Percentiles rank a stretch among this genome's conserved stretches.
These are phyloP conservation scores for Aristolochia contorta DNA, from an alignment of 164 flowering plant species.

Conservation along the genomic window DNA sequence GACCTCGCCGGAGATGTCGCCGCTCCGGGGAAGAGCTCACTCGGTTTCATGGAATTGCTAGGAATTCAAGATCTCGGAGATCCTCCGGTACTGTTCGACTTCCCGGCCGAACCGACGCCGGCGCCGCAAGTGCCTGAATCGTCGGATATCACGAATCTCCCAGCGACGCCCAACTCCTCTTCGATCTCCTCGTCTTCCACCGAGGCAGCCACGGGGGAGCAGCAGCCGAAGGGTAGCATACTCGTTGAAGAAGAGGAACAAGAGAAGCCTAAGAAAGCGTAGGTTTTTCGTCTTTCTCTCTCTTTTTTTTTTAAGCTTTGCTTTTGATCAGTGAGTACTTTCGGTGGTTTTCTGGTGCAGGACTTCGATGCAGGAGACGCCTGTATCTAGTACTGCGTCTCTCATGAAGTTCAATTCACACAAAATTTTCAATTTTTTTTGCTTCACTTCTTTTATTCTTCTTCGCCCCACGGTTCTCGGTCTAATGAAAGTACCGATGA, in stretches of 20 bases:
- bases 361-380: too few species aligned
- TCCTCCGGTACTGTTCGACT: slow-evolving; percentile 38
- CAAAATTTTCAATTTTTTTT: too few species aligned
- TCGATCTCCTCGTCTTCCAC: slow-evolving; percentile 69
- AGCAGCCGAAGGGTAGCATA: background rate
- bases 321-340: background rate
- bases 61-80: slow-evolving; percentile 28
- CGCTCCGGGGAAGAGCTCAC: slow-evolving; percentile 5
- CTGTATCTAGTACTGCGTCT: too few species aligned
- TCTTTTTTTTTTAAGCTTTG: background rate
- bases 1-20: slow-evolving; percentile 20
- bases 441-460: background rate
- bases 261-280: slow-evolving; percentile 35
- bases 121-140: slow-evolving; percentile 10
- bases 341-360: too few species aligned
- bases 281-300: background rate
- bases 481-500: background rate
- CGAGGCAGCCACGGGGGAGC: slow-evolving; percentile 39
- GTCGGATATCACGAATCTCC: slow-evolving; percentile 54
- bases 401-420: too few species aligned
- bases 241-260: slow-evolving; percentile 25
- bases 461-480: background rate
- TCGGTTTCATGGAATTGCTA: slow-evolving; percentile 48
- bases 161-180: slow-evolving; percentile 60
- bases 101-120: slow-evolving; percentile 11